Evolutionary conservation across 2,329 filamentous ascomycete genomes (phyloP).

Genomic region (Exophiala oligosperma): DNA sequence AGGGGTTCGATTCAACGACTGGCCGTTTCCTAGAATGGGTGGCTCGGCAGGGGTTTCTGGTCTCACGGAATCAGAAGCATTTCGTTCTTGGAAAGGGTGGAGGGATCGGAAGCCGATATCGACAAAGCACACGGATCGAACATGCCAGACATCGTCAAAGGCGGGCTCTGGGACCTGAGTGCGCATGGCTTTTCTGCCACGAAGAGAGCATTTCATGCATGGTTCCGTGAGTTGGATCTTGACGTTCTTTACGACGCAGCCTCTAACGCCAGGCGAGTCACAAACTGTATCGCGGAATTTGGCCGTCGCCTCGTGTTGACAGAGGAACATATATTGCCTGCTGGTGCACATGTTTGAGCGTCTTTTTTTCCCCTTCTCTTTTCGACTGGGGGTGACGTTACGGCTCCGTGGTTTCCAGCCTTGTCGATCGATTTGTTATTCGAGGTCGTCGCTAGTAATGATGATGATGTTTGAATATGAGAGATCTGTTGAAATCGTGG

Average conservation of each 20-base stretch:
- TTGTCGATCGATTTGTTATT: too few relatives aligned
- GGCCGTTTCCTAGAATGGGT: constrained; percentile 1
- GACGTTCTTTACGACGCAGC: constrained; percentile 15
- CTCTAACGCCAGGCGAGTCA: constrained; percentile 8
- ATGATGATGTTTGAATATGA: background rate
- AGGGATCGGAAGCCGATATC: constrained; percentile 25
- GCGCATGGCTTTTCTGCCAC: background rate
- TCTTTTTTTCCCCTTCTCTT: background rate
- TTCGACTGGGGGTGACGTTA: too few relatives aligned
- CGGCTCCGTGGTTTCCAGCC: too few relatives aligned
- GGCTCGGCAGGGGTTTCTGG: constrained; percentile 4
- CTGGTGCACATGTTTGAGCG: constrained; percentile 24
- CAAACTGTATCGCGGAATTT: constrained; percentile 22
- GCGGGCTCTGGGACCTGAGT: background rate
- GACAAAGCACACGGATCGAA: constrained; percentile 27
- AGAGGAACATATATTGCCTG: constrained; percentile 19
- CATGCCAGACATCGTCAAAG: constrained; percentile 21
- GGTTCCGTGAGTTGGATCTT: constrained; percentile 14
- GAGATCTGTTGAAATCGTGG: background rate
- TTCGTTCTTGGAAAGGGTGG: constrained; percentile 19
- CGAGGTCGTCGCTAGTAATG: too few relatives aligned
- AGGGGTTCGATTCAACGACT: background rate
- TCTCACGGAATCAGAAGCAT: background rate
- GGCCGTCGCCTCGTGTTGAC: constrained; percentile 24
- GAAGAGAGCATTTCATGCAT: constrained; percentile 17